Base-by-base conservation (phyloP, 257 asterid species). In the Apocynum venetum region DNA sequence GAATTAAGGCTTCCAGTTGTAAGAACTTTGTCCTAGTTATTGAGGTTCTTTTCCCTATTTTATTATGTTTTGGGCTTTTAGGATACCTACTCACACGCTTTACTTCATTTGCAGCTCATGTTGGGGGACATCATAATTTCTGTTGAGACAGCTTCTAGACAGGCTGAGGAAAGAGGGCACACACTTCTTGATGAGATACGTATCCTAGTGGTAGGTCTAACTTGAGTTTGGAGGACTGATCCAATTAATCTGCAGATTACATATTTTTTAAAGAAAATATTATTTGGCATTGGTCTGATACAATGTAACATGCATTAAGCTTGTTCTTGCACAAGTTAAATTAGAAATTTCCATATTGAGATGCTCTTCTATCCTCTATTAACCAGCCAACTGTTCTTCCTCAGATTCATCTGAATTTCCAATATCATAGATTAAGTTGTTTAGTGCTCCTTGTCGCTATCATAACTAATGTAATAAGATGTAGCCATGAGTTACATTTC, bases 71-170 rank as follows among this genome's bases (percentile, higher is more conserved):
- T 73, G 40, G 2, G 19, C 3, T 35, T 52, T 40, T 67, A 52
- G 43, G 13, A 43, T 15, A 66, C 25, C 56, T 12, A 13, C 41
- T 59, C 17, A 38, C 44, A 49, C 41, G 46, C 75, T 35, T 57
- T 81, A 77, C 61, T 64, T 71, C 60, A 77, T 48, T 77, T 82
- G 90, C 92, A 96, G 99, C 91, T 96, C 78, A 91, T 96, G 99
- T 75, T 93, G 83, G 99, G 99, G 1, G 98, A 96, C 85, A 88
- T 96, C 25, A 96, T 93, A 78, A 88, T 96, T 83, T 96, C 99
- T 76, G 95, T 89, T 55, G 99, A 96, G 91, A 93, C 99, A 77
- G 99, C 99, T 82, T 93, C 98, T 56, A 88, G 93, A 55, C 99
- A 96, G 81, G 99, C 99, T 72, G 88, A 85, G 85, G 97, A 90